Evolutionary conservation across 805 yeast species (phyloP).

Genomic region (Cyberlindnera xylosilytica): DNA sequence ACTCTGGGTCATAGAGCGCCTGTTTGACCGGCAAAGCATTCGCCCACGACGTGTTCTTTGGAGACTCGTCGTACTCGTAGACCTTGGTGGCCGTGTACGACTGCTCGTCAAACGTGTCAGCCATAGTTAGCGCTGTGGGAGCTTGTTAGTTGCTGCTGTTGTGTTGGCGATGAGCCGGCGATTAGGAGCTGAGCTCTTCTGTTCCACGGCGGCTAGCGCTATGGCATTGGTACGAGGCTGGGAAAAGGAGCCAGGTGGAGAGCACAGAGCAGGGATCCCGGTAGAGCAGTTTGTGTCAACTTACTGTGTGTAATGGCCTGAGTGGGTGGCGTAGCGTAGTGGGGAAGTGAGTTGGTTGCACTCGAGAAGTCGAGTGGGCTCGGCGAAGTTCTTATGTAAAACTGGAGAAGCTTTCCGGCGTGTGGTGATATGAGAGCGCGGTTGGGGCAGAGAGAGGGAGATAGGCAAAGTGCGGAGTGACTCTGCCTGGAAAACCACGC

Average conservation of each 20-base stretch:
- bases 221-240: too few species aligned
- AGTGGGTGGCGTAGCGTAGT: too few species aligned
- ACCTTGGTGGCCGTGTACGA: conserved; percentile 15
- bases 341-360: too few species aligned
- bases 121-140: conserved; percentile 5
- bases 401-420: too few species aligned
- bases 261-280: too few species aligned
- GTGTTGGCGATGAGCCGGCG: too few species aligned
- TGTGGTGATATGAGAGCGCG: too few species aligned
- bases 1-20: conserved; percentile 91
- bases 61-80: conserved; percentile 62
- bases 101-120: conserved; percentile 13
- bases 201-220: too few species aligned
- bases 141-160: too few species aligned
- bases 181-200: too few species aligned
- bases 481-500: too few species aligned
- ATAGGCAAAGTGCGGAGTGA: conserved; percentile 1
- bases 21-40: conserved; percentile 78
- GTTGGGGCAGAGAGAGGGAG: background rate
- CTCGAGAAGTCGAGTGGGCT: background rate
- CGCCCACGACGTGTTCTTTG: conserved; percentile 89
- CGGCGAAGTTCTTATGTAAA: background rate
- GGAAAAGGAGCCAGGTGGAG: too few species aligned
- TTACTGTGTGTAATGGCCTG: background rate
- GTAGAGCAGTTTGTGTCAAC: background rate